phyloP scores from a whole-genome alignment of 2,329 filamentous ascomycete species.

The Fusarium heterosporum region DNA sequence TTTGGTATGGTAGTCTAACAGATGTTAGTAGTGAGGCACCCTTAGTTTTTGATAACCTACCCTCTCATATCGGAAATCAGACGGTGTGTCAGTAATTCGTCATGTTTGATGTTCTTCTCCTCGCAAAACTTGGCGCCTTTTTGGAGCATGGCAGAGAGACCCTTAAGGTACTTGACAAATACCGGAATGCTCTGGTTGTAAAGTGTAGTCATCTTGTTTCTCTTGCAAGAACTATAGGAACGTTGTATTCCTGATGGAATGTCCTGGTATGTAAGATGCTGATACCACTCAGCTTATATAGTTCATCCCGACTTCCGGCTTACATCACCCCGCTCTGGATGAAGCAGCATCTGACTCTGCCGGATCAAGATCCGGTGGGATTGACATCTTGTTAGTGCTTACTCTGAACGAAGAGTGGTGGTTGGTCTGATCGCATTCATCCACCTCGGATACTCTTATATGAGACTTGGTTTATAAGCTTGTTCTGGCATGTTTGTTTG shows the following conservation, averaged over 20 bases:
- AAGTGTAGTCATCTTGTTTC: conserved; percentile 37
- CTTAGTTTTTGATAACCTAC: not conserved
- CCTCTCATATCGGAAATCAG: conserved; percentile 42
- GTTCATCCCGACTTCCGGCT: not conserved
- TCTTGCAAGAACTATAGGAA: too few species aligned
- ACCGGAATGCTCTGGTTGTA: conserved; percentile 46
- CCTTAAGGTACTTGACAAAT: conserved; percentile 47
- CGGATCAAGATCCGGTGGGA: not conserved
- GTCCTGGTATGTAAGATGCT: not conserved
- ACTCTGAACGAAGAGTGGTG: not conserved
- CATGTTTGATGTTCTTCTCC: conserved; percentile 39
- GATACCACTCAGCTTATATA: not conserved
- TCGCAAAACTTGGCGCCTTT: conserved; percentile 36
- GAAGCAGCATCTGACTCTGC: not conserved
- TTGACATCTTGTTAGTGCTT: not conserved
- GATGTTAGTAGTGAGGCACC: not conserved
- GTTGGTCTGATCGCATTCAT: too few species aligned
- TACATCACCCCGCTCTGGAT: not conserved
- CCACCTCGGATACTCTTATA: too few species aligned
- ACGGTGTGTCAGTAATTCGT: conserved; percentile 35
- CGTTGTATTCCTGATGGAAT: not conserved
- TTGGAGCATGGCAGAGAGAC: conserved; percentile 41
- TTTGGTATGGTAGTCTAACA: conserved; percentile 38
- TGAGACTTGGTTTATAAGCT: too few species aligned
- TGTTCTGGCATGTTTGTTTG: too few species aligned